These are phyloP conservation scores for Plectosphaerella sp. DNA, from an alignment of 2,329 filamentous ascomycete genomes.

Conservation along the genomic window DNA sequence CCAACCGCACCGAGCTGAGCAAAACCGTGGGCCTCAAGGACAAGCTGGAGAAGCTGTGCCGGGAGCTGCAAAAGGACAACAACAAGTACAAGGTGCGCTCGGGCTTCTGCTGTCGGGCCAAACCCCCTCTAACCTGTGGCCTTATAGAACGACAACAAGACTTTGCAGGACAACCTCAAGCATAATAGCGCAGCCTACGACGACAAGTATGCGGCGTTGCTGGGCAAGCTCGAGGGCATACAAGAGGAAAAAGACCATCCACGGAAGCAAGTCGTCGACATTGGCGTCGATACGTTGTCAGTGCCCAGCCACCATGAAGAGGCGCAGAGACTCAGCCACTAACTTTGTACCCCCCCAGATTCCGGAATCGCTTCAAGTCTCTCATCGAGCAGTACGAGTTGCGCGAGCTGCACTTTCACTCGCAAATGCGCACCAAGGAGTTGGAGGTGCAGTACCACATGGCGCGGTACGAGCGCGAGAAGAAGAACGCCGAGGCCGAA, in stretches of 20 bases:
- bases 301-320: neutral
- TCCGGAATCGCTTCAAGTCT: constrained; percentile 85
- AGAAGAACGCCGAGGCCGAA: constrained; percentile 82
- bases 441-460: constrained; percentile 91
- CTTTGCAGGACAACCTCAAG: constrained; percentile 80
- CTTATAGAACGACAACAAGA: constrained; percentile 81
- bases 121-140: neutral
- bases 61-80: constrained; percentile 93
- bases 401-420: constrained; percentile 90
- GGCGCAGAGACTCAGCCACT: constrained; percentile 3
- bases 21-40: constrained; percentile 91
- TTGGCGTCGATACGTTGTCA: constrained; percentile 64
- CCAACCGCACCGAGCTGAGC: constrained; percentile 79
- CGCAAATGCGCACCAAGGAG: constrained; percentile 88
- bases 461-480: constrained; percentile 83
- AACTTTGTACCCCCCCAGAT: constrained; percentile 47
- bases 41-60: constrained; percentile 92
- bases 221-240: constrained; percentile 82
- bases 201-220: constrained; percentile 73
- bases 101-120: constrained; percentile 3
- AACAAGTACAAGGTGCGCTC: constrained; percentile 86
- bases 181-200: constrained; percentile 80
- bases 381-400: constrained; percentile 96
- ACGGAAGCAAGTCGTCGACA: constrained; percentile 73
- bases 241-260: constrained; percentile 83